A percentile compares a stretch with the other conserved stretches of the same genome.
These are phyloP conservation scores for Oryza australiensis DNA, from an alignment of 176 grass and related monocot genomes.

Conservation along the genomic window DNA sequence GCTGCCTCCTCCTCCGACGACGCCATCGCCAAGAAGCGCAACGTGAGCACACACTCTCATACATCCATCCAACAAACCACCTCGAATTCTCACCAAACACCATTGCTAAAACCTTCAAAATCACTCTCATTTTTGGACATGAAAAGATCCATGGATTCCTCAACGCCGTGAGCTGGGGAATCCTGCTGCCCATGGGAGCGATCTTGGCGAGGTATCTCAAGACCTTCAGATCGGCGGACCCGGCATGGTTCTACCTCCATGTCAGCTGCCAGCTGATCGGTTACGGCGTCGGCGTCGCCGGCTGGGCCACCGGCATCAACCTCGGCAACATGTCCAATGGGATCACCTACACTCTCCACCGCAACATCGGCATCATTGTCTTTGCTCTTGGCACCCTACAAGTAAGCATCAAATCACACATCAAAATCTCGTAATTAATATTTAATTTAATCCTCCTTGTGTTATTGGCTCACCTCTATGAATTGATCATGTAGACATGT, in stretches of 20 bases:
- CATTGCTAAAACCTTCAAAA: background rate
- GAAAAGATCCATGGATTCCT: conserved; percentile 63
- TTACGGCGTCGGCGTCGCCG: conserved; percentile 58
- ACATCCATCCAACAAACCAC: background rate
- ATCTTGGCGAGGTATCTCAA: conserved; percentile 69
- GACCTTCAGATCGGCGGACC: conserved; percentile 59
- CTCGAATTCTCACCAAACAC: background rate
- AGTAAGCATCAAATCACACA: conserved; percentile 16
- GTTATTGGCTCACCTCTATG: background rate
- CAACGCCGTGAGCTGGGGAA: conserved; percentile 73
- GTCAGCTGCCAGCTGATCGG: conserved; percentile 54
- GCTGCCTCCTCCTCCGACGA: background rate
- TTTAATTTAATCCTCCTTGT: background rate
- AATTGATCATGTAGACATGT: background rate
- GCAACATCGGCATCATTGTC: conserved; percentile 50
- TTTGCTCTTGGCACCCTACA: conserved; percentile 60
- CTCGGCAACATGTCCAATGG: conserved; percentile 63
- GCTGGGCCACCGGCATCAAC: conserved; percentile 68
- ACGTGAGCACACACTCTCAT: conserved; percentile 21
- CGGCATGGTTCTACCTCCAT: conserved; percentile 85
- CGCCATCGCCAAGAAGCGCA: conserved; percentile 16
- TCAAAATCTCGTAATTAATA: background rate
- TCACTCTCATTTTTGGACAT: background rate
- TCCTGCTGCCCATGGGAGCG: conserved; percentile 65
- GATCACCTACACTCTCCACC: conserved; percentile 45